Base-by-base conservation (phyloP, 495 filamentous ascomycete genomes). In the Penicillium cinerascens region DNA sequence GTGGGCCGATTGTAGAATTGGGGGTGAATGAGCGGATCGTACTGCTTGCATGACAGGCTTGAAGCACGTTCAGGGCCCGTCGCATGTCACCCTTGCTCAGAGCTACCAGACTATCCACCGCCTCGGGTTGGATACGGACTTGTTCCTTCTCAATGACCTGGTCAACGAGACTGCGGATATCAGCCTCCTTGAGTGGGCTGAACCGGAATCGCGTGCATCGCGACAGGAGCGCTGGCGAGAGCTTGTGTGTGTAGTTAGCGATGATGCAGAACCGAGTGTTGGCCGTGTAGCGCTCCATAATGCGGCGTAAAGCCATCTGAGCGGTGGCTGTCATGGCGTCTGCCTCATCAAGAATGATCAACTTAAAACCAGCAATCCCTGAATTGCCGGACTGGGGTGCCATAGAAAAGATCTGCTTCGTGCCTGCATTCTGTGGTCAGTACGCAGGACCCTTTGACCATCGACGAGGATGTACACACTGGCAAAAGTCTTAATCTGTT, bases 231-330 rank as follows among this genome's bases (percentile, higher is more conserved):
- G 93, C 93, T 0, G 93, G 92, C 6, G 89, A 92, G n/a, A 99
- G 84, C 68, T 97, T 99, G 74, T 99, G 93, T 26, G 93, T 95
- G 67, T 99, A 99, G 70, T 99, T 99, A 59, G 95, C 95, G 51
- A 99, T 97, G 60, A 99, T 90, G 72, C 92, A 97, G 71, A 99
- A 99, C 45, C 93, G 81, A 0, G 93, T 96, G 73, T 99, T 97
- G 52, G 91, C 89, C 0, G 93, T 99, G 72, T 97, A 99, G 69
- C 95, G 93, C 65, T 99, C 93, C 95, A 99, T 99, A 51, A 99
- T 99, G 39, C 93, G 75, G 55, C 93, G 84, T 23, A 99, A 78
- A 0, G 93, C 93, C 91, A 97, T 99, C 65, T 99, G 93, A 15
- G 93, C 93, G 0, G 91, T 89, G 18, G 87, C 82, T 6, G 93